Conservation (phyloP, 495 filamentous ascomycete species). For the Poronia punctata region DNA sequence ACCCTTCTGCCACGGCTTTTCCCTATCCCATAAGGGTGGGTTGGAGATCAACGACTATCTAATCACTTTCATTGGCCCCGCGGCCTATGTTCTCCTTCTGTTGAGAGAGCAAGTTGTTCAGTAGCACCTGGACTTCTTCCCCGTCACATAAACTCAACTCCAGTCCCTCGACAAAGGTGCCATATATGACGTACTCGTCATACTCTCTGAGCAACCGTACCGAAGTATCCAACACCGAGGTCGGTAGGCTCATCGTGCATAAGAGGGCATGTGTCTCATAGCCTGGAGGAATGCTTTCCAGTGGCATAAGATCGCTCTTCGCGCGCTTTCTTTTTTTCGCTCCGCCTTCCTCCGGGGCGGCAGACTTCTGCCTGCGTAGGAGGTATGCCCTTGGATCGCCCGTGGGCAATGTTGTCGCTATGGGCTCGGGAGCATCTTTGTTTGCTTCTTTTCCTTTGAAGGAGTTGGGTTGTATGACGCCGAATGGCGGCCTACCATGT, state of each 20-base stretch:
- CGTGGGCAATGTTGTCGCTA: slow-evolving; percentile 23
- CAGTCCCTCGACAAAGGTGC: slow-evolving; percentile 13
- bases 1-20: too few relatives aligned
- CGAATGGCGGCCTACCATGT: not conserved
- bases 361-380: slow-evolving; percentile 32
- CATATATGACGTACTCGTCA: slow-evolving; percentile 16
- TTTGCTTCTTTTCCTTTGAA: not conserved
- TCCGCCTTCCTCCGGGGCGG: slow-evolving; percentile 11
- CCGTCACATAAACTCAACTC: slow-evolving; percentile 19
- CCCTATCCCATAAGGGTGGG: slow-evolving; percentile 4
- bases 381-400: slow-evolving; percentile 36
- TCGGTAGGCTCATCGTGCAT: slow-evolving; percentile 13
- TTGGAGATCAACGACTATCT: not conserved
- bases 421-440: slow-evolving; percentile 13
- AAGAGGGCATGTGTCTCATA: slow-evolving; percentile 22
- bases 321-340: slow-evolving; percentile 26
- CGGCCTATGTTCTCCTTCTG: not conserved
- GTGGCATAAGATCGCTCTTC: slow-evolving; percentile 38
- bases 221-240: slow-evolving; percentile 1
- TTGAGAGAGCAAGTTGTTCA: slow-evolving; percentile 7
- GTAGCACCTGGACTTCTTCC: slow-evolving; percentile 11
- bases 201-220: slow-evolving; percentile 6
- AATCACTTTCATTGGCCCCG: not conserved
- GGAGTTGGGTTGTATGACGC: not conserved
- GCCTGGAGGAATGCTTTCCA: slow-evolving; percentile 31